Base-by-base conservation (phyloP, 1,284 basidiomycete species). In the Trichosporon coremiiforme region DNA sequence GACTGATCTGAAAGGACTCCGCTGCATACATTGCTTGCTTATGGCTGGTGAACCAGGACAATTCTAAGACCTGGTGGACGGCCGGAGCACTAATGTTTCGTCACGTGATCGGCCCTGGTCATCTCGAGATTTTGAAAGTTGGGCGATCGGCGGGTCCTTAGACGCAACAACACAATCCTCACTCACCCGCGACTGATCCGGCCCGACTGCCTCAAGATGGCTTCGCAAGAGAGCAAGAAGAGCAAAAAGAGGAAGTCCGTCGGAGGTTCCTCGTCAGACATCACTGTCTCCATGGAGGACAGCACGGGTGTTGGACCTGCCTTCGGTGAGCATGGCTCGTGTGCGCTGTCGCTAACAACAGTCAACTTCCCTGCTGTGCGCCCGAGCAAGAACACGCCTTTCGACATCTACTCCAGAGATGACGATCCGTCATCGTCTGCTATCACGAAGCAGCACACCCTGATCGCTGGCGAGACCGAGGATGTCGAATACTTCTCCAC, bases 341-440 rank as follows among this genome's bases (percentile, higher is more conserved):
- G n/a, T 17, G n/a, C 66, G 72, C 68, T 8, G 17, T 22, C 8
- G 15, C 47, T 60, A 13, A 53, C 62, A n/a, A 17, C 80, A 94
- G 92, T 88, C 70, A 90, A 88, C 80, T 93, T 91, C 80, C 92
- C 92, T 35, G 88, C 89, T 6, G 78, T 93, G 41, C 82, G 86
- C 55, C 88, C 91, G 13, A 86, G 89, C 6, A 80, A 85, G 70
- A 85, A 85, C 8, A 92, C 88, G 2, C 78, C 89, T 1, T 94
- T 93, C 82, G 85, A 86, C 69, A 87, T 89, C 75, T 93, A 91
- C 81, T 83, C 85, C 33, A 82, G 80, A 70, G 80, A 84, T 29
- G 80, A 85, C n/a, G 73, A 69, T 1, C 75, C 78, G 0, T 70
- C 73, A 0, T 64, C 70, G 1, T 72, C 85, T 10, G 81, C 77